These are phyloP conservation scores for Psilocybe subaeruginosa DNA, from an alignment of 768 basidiomycete genomes.

Conservation along the genomic window DNA sequence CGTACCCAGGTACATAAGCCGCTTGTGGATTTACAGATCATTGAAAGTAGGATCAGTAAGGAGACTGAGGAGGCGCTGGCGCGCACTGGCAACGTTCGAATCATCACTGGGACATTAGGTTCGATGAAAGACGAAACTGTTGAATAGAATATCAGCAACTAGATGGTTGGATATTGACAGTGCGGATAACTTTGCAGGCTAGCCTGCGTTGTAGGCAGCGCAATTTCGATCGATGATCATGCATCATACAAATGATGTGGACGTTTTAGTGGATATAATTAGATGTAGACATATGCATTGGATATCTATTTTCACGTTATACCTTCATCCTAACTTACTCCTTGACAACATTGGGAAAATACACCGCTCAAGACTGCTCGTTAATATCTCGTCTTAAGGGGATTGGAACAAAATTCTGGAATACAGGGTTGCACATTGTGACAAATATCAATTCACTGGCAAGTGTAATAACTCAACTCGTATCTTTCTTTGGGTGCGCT, in stretches of 20 bases:
- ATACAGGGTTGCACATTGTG: too few species aligned
- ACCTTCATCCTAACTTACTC: not conserved
- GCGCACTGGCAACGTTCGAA: slow-evolving; percentile 15
- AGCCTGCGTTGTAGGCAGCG: not conserved
- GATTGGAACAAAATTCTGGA: too few species aligned
- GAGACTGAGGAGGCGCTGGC: slow-evolving; percentile 3
- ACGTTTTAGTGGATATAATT: not conserved
- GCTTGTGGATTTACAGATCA: slow-evolving; percentile 14
- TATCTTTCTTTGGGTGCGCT: too few species aligned
- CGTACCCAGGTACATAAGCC: slow-evolving; percentile 9
- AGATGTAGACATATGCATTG: not conserved
- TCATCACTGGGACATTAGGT: not conserved
- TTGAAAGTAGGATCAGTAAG: slow-evolving; percentile 12
- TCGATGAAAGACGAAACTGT: not conserved
- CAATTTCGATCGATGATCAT: not conserved
- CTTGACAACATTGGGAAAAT: not conserved
- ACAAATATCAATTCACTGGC: too few species aligned
- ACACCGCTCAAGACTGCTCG: not conserved
- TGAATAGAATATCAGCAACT: not conserved
- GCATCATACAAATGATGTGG: not conserved
- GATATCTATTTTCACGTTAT: not conserved
- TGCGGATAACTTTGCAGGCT: too few species aligned
- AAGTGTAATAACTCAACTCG: too few species aligned
- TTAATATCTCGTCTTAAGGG: not conserved
- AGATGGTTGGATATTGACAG: not conserved